Evolutionary conservation across 176 grass and related monocot species (phyloP).

Genomic region (Pharus latifolius): DNA sequence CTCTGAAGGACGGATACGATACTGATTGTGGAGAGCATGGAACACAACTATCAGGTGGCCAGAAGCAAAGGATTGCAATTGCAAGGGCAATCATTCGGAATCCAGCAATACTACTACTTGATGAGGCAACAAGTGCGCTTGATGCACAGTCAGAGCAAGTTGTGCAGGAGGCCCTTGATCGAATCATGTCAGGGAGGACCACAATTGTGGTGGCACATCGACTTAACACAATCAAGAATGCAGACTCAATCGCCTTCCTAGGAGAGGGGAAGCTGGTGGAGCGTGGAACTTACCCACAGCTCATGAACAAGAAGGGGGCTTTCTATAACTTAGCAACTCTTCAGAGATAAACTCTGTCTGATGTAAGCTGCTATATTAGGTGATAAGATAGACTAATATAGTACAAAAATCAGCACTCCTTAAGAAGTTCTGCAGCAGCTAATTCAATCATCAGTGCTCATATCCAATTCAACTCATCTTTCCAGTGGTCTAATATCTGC

Average conservation of each 20-base stretch:
- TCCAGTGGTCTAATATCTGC: background rate
- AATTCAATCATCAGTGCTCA: background rate
- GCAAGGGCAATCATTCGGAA: constrained; percentile 87
- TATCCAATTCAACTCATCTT: background rate
- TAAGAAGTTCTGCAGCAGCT: constrained; percentile 10
- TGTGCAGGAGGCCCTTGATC: constrained; percentile 92
- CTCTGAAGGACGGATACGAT: constrained; percentile 84
- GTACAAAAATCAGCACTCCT: constrained; percentile 1
- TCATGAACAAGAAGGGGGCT: constrained; percentile 91
- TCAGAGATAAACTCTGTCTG: constrained; percentile 47
- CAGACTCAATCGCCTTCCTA: constrained; percentile 82
- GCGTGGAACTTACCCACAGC: constrained; percentile 76
- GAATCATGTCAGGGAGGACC: constrained; percentile 89
- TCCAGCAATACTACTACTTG: constrained; percentile 85
- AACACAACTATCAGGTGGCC: constrained; percentile 81
- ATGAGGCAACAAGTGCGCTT: constrained; percentile 95
- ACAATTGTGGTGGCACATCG: constrained; percentile 91
- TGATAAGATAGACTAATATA: constrained; percentile 23
- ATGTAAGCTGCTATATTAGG: constrained; percentile 8
- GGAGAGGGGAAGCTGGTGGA: constrained; percentile 85
- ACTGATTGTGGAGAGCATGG: constrained; percentile 87
- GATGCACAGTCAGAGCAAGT: constrained; percentile 95
- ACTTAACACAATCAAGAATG: constrained; percentile 92
- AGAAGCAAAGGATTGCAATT: constrained; percentile 96
- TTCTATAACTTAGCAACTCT: constrained; percentile 84